These are phyloP conservation scores for Kentomonas sorsogonicus DNA, from an alignment of 208 protist species.

Conservation along the genomic window DNA sequence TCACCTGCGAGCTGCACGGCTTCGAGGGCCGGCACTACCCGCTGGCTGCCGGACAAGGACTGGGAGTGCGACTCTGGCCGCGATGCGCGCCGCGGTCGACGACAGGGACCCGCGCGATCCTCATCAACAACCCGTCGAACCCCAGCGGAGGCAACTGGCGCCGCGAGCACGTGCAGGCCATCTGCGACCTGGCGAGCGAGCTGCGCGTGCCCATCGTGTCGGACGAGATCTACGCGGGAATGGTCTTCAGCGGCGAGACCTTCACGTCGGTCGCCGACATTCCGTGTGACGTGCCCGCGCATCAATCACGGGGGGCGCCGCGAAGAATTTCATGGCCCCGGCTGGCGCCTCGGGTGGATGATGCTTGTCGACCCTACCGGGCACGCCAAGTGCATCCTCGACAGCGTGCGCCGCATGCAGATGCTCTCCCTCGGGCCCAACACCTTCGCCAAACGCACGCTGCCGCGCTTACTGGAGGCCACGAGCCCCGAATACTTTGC, in stretches of 20 bases:
- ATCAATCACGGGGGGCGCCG: slow-evolving; percentile 76
- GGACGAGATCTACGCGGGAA: slow-evolving; percentile 92
- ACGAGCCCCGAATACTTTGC: slow-evolving; percentile 40
- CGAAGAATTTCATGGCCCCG: slow-evolving; percentile 88
- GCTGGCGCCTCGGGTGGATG: slow-evolving; percentile 86
- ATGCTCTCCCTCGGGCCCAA: slow-evolving; percentile 77
- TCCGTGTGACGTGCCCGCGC: slow-evolving; percentile 49
- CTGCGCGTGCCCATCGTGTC: slow-evolving; percentile 80
- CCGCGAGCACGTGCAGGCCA: slow-evolving; percentile 46
- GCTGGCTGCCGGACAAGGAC: no score
- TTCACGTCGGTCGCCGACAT: slow-evolving; percentile 64
- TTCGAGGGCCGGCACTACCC: slow-evolving; percentile 62
- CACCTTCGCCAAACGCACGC: slow-evolving; percentile 57
- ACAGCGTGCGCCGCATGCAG: slow-evolving; percentile 27
- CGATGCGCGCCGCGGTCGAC: slow-evolving; percentile 58
- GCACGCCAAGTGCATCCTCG: slow-evolving; percentile 10
- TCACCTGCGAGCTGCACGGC: slow-evolving; percentile 44
- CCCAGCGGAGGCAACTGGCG: slow-evolving; percentile 85
- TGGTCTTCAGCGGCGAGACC: slow-evolving; percentile 53
- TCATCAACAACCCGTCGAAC: slow-evolving; percentile 92
- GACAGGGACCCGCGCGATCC: slow-evolving; percentile 65
- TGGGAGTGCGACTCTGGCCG: no score
- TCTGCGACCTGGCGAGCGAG: slow-evolving; percentile 58
- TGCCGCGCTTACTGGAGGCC: slow-evolving; percentile 55
- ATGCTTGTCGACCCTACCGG: slow-evolving; percentile 49